phyloP scores from a whole-genome alignment of 148 eudicot species.

The Camellia japonica region DNA sequence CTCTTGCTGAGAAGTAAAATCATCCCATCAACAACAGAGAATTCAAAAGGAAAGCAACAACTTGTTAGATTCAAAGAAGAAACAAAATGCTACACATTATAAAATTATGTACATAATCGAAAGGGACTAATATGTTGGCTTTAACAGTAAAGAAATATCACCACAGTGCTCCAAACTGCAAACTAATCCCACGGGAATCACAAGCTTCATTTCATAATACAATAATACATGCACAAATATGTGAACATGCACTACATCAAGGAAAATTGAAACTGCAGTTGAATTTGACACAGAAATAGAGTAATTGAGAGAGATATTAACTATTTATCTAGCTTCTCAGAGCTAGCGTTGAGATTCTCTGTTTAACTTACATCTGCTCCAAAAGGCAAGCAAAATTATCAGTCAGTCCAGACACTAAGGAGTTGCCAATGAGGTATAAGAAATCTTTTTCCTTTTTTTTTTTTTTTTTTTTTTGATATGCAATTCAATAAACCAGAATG shows the following conservation, averaged over 20 bases:
- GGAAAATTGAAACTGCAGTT: not conserved
- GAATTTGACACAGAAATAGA: not conserved
- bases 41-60: conserved; percentile 24
- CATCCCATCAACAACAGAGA: conserved; percentile 26
- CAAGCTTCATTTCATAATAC: not conserved
- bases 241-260: not conserved
- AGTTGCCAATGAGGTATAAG: not conserved
- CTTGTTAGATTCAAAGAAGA: conserved; percentile 22
- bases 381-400: not conserved
- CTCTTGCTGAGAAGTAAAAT: conserved; percentile 74
- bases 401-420: not conserved
- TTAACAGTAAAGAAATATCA: not conserved
- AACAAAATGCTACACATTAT: not conserved
- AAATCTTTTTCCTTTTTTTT: not conserved
- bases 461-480: too few species aligned
- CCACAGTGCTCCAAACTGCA: not conserved
- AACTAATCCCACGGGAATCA: not conserved
- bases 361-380: not conserved
- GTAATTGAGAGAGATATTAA: not conserved
- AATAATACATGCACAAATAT: not conserved
- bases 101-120: not conserved
- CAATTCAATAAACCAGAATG: too few species aligned
- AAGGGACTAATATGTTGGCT: not conserved
- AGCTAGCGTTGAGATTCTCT: not conserved
- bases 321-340: not conserved